phyloP scores from a whole-genome alignment of 1,284 basidiomycete species.

The Gyrodon tennesseensis region DNA sequence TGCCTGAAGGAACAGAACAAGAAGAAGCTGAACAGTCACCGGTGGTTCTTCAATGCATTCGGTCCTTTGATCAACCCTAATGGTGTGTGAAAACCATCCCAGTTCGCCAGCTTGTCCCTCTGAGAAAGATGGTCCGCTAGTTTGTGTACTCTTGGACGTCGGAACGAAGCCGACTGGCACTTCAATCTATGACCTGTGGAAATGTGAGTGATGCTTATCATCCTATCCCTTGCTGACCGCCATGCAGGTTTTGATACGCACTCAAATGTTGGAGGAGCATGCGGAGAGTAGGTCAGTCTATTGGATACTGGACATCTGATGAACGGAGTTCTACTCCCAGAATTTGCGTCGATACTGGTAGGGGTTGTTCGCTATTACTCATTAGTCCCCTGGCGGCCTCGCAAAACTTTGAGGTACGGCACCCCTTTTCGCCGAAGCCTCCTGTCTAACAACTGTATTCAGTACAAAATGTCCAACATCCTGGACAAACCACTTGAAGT shows the following conservation, averaged over 20 bases:
- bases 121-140: conserved; percentile 43
- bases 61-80: conserved; percentile 83
- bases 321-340: conserved; percentile 42
- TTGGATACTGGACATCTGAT: conserved; percentile 2
- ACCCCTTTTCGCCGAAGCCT: background rate
- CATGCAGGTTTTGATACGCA: conserved; percentile 81
- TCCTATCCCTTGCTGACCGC: conserved; percentile 21
- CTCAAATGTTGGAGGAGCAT: conserved; percentile 89
- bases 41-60: conserved; percentile 97
- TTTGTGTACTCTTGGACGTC: conserved; percentile 86
- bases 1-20: conserved; percentile 94
- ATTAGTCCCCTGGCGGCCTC: conserved; percentile 87
- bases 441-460: conserved; percentile 17
- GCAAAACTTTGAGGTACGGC: conserved; percentile 79
- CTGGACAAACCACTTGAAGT: conserved; percentile 91
- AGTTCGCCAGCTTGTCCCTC: background rate
- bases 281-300: conserved; percentile 71
- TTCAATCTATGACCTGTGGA: conserved; percentile 95
- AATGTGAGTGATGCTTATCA: conserved; percentile 55
- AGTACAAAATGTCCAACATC: conserved; percentile 93
- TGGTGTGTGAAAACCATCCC: conserved; percentile 47
- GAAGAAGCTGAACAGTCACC: conserved; percentile 95
- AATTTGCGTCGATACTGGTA: conserved; percentile 82
- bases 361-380: conserved; percentile 75
- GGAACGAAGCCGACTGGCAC: conserved; percentile 94